Evolutionary conservation across 495 filamentous ascomycete species (phyloP), one percentile per base, ranked within the genome.

Genomic region (Penicillium atrosanguineum): DNA sequence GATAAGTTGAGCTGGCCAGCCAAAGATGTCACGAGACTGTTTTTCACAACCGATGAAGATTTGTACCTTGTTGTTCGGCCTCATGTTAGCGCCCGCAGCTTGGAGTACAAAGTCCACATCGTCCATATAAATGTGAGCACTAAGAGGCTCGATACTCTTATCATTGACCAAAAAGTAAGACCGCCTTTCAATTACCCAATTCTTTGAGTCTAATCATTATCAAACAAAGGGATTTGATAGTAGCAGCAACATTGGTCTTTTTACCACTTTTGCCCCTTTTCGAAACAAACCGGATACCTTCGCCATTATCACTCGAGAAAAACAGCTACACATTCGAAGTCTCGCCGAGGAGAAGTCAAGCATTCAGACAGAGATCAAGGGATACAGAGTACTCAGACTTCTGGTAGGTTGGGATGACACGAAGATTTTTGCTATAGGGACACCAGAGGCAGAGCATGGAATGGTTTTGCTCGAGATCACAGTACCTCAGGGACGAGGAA

Each of bases 401-500:
- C 52, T 72, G 36, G 59, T 62, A 31, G 57, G 61, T 34, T 31
- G 44, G 20, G 41, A 44, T 15, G 52, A 66, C 18, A 55, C 57
- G 16, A 53, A 55, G 20, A 52, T 70, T 0, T 66, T 60, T 44
- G 68, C 67, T 2, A 26, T 72, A 16, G 69, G 68, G 3, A 60
- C 44, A 8, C 50, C 52, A 14, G 9, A 48, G 15, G 63, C 55
- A 2, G 63, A 47, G 16, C 52, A 57, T 19, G 56, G 28, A 19
- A 53, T 72, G 37, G 40, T 62, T 8, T 43, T 72, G 16, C 38
- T 72, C 12, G 65, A 70, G 47, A 36, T 72, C 37, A 59, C 48
- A 2, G 34, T 64, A 3, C 47, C 60, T 14, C 45, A 52, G 26
- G 38, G 43, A 1, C 34, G 29, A 2, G 53, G 4, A 38, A 51